These are phyloP conservation scores for Larix kaempferi DNA, from an alignment of 75 land plant genomes.

Conservation along the genomic window DNA sequence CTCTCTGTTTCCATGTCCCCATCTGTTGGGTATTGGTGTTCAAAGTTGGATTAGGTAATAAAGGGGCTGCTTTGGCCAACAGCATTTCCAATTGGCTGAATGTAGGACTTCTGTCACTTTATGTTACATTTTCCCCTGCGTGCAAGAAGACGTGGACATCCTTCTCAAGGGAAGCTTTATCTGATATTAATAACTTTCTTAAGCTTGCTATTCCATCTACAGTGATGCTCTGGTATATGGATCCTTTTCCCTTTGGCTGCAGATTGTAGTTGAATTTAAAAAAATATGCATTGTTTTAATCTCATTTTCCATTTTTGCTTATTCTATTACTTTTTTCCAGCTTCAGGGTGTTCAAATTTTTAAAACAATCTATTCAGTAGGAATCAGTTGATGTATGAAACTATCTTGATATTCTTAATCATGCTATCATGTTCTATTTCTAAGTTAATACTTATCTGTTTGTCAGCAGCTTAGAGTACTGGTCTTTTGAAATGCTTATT, in stretches of 20 bases:
- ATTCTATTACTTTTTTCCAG: too few species aligned
- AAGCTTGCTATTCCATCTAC: constrained; percentile 74
- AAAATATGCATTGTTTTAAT: background rate
- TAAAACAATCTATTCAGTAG: too few species aligned
- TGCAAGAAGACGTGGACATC: constrained; percentile 67
- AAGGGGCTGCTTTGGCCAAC: constrained; percentile 76
- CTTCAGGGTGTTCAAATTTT: too few species aligned
- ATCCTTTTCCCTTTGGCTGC: background rate
- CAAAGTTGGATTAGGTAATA: constrained; percentile 65
- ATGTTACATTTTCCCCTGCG: constrained; percentile 45
- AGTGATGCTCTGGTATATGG: constrained; percentile 74
- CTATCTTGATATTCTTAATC: too few species aligned
- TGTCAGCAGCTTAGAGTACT: constrained; percentile 56
- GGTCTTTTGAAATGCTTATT: constrained; percentile 66
- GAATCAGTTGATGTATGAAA: too few species aligned
- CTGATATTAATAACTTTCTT: constrained; percentile 40
- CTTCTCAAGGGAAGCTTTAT: constrained; percentile 59
- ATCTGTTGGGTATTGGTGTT: constrained; percentile 66
- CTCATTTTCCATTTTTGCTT: background rate
- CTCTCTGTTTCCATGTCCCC: constrained; percentile 47
- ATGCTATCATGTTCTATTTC: too few species aligned
- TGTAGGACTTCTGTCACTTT: constrained; percentile 33
- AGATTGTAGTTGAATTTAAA: background rate
- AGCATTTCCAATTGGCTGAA: constrained; percentile 72
- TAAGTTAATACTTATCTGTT: background rate